Evolutionary conservation across 345 rosid species (phyloP).

Genomic region (Melastoma malabathricum): DNA sequence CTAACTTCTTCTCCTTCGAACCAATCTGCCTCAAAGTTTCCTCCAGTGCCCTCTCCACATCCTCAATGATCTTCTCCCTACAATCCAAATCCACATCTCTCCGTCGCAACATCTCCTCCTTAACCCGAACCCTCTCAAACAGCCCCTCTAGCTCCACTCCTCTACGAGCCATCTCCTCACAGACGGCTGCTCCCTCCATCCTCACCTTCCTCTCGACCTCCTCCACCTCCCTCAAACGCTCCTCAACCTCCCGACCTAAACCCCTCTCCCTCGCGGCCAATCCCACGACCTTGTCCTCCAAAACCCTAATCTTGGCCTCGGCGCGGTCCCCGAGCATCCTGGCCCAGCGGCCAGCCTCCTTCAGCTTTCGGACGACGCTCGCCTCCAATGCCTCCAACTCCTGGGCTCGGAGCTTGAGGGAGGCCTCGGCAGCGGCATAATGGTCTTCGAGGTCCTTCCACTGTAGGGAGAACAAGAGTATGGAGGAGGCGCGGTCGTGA

Average conservation of each 20-base stretch:
- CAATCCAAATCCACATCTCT: too few relatives aligned
- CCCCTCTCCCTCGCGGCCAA: slow-evolving; percentile 10
- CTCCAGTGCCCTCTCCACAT: slow-evolving; percentile 4
- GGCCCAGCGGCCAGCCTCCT: too few relatives aligned
- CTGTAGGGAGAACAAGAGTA: slow-evolving; percentile 23
- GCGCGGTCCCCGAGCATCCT: too few relatives aligned
- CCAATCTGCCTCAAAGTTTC: background rate
- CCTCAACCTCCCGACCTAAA: slow-evolving; percentile 2
- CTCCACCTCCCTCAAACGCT: slow-evolving; percentile 4
- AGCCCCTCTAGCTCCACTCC: slow-evolving; percentile 10
- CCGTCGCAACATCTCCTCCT: background rate
- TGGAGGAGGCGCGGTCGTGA: slow-evolving; percentile 25
- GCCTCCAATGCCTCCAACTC: slow-evolving; percentile 2
- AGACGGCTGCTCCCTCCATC: slow-evolving; percentile 13
- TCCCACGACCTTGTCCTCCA: slow-evolving; percentile 6
- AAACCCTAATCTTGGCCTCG: slow-evolving; percentile 1
- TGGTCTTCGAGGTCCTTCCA: slow-evolving; percentile 33
- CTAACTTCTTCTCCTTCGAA: too few relatives aligned
- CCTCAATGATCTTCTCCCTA: slow-evolving; percentile 14
- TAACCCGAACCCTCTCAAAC: slow-evolving; percentile 9
- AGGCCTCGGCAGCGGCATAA: slow-evolving; percentile 12
- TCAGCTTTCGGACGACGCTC: background rate
- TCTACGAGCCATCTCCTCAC: slow-evolving; percentile 5
- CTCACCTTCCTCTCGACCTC: slow-evolving; percentile 10
- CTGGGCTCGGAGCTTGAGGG: slow-evolving; percentile 14